phyloP scores from a whole-genome alignment of 495 filamentous ascomycete species.

The Podospora pseudocomata region DNA sequence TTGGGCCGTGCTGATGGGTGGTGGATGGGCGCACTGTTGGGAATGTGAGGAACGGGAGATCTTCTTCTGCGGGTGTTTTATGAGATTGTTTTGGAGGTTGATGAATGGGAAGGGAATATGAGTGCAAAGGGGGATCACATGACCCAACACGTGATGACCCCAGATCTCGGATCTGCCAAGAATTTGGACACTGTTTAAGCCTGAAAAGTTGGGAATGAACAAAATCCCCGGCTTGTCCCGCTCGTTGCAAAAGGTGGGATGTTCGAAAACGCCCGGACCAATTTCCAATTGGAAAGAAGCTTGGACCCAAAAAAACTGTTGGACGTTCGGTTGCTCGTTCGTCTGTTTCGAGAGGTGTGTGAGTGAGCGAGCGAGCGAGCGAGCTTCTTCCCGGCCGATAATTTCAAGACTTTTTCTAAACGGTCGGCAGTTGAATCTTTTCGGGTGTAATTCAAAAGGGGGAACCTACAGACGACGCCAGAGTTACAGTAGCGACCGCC shows the following conservation, averaged over 20 bases:
- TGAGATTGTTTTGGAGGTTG: neutral
- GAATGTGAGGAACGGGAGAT: neutral
- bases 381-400: slow-evolving; percentile 7
- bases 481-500: neutral
- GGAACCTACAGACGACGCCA: neutral
- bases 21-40: neutral
- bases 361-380: neutral
- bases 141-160: neutral
- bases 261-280: slow-evolving; percentile 1
- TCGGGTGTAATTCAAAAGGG: neutral
- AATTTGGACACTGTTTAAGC: neutral
- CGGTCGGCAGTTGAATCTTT: neutral
- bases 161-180: neutral
- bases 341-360: neutral
- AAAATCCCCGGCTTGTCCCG: neutral
- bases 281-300: slow-evolving; percentile 6
- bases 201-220: slow-evolving; percentile 14
- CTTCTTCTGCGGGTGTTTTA: neutral
- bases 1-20: neutral
- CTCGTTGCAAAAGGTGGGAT: neutral
- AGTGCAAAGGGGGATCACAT: neutral
- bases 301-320: slow-evolving; percentile 27
- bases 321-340: slow-evolving; percentile 1
- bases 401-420: slow-evolving; percentile 4
- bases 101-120: neutral